Percentiles rank a stretch among this genome's conserved stretches.
Conservation (phyloP, 2,329 filamentous ascomycete species). For the Xylariales sp. region DNA sequence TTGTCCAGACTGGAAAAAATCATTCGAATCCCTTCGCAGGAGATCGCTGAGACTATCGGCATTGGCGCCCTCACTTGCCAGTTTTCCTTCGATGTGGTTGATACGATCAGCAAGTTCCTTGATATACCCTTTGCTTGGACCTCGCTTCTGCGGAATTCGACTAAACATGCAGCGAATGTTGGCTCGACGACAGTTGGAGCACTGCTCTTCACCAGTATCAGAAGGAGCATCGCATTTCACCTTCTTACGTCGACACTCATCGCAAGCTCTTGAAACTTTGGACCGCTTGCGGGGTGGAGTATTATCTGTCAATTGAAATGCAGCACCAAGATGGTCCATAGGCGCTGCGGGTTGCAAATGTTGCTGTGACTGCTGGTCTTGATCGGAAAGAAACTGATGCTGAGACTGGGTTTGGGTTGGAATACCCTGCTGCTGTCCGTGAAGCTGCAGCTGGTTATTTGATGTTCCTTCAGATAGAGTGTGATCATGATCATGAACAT, state of each 20-base stretch:
- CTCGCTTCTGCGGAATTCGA: slow-evolving; percentile 80
- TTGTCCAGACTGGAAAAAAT: slow-evolving; percentile 47
- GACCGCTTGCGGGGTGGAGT: slow-evolving; percentile 71
- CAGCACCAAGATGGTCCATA: slow-evolving; percentile 23
- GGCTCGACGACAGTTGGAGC: slow-evolving; percentile 76
- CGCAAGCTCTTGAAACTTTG: slow-evolving; percentile 84
- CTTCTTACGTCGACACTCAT: slow-evolving; percentile 86
- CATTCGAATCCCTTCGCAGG: slow-evolving; percentile 36
- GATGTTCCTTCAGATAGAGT: background rate
- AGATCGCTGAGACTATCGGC: slow-evolving; percentile 41
- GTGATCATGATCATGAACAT: slow-evolving; percentile 8
- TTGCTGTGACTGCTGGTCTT: slow-evolving; percentile 23
- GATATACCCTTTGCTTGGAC: slow-evolving; percentile 92
- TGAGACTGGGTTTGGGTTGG: slow-evolving; percentile 17
- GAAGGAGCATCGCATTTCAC: slow-evolving; percentile 82
- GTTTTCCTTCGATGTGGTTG: slow-evolving; percentile 75
- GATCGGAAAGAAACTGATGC: slow-evolving; percentile 10
- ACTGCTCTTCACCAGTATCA: slow-evolving; percentile 68
- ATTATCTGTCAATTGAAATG: slow-evolving; percentile 33
- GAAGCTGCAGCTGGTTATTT: slow-evolving; percentile 10
- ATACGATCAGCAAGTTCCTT: slow-evolving; percentile 86
- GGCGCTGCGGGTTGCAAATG: slow-evolving; percentile 22
- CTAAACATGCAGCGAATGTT: slow-evolving; percentile 80
- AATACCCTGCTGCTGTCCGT: slow-evolving; percentile 15
- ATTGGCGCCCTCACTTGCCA: slow-evolving; percentile 48